These are phyloP conservation scores for Ambrosiella beaveri DNA, from an alignment of 2,329 filamentous ascomycete species.

Conservation along the genomic window DNA sequence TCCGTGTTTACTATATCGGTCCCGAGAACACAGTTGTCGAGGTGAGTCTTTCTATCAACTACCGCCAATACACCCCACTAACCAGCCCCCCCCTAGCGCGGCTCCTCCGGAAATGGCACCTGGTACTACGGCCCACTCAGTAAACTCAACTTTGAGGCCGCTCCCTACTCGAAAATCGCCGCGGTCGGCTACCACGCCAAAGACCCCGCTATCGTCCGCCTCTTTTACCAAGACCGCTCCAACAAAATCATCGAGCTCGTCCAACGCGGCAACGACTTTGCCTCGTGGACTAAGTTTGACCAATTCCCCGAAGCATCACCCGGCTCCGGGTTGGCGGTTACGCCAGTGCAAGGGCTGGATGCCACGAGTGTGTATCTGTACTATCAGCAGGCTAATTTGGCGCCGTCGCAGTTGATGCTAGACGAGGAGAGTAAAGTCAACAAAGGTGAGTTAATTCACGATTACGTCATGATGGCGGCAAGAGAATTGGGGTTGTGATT, in stretches of 20 bases:
- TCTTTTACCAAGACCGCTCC: slow-evolving; percentile 12
- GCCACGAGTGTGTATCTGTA: slow-evolving; percentile 10
- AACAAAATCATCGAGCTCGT: slow-evolving; percentile 12
- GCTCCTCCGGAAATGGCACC: slow-evolving; percentile 10
- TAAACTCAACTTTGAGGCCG: slow-evolving; percentile 6
- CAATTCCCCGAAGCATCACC: slow-evolving; percentile 10
- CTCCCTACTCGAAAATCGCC: slow-evolving; percentile 11
- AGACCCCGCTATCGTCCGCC: slow-evolving; percentile 9
- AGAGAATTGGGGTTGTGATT: no score
- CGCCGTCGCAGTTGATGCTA: slow-evolving; percentile 9
- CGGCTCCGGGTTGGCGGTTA: slow-evolving; percentile 11
- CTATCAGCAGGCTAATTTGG: slow-evolving; percentile 10
- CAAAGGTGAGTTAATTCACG: slow-evolving; percentile 5
- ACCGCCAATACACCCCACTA: neutral
- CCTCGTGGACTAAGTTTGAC: slow-evolving; percentile 9
- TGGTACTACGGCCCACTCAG: slow-evolving; percentile 12
- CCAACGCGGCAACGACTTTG: slow-evolving; percentile 12
- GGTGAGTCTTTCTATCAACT: neutral
- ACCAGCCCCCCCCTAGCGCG: slow-evolving; percentile 1
- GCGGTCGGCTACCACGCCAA: slow-evolving; percentile 12
- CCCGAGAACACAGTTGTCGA: slow-evolving; percentile 12
- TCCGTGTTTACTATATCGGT: slow-evolving; percentile 12
- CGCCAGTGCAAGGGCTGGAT: slow-evolving; percentile 8
- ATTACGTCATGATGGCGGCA: neutral
- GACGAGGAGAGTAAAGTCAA: slow-evolving; percentile 5